phyloP scores from a whole-genome alignment of 495 filamentous ascomycete species.

The Tuber magnatum region DNA sequence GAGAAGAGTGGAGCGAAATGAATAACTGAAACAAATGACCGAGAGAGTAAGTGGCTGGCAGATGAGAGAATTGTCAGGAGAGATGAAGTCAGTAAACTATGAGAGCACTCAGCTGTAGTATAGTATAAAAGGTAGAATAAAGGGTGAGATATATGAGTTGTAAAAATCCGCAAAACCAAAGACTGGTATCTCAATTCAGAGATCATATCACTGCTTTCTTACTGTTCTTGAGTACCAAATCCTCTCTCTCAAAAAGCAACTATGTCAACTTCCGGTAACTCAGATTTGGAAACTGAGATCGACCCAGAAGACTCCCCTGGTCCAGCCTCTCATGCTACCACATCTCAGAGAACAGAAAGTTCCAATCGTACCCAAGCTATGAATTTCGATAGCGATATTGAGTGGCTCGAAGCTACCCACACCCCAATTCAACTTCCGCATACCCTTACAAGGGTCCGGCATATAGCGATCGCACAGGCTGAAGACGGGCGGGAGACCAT shows the following conservation, averaged over 20 bases:
- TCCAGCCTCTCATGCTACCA: neutral
- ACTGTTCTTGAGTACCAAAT: neutral
- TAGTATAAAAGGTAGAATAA: neutral
- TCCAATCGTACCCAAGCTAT: neutral
- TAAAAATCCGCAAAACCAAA: neutral
- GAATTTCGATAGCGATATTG: neutral
- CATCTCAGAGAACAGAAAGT: neutral
- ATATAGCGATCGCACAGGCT: neutral
- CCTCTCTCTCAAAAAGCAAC: neutral
- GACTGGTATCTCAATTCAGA: neutral
- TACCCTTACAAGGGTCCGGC: neutral
- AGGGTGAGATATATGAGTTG: neutral
- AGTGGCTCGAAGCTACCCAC: neutral
- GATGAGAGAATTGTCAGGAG: too few species aligned
- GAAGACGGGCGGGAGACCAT: neutral
- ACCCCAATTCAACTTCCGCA: too few species aligned
- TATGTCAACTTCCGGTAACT: neutral
- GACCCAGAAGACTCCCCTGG: neutral
- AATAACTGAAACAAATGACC: neutral
- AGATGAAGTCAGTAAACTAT: too few species aligned
- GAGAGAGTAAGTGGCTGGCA: neutral
- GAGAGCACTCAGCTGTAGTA: too few species aligned
- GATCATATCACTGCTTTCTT: neutral
- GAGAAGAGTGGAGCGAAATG: neutral
- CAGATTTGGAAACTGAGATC: neutral